Conservation (phyloP, 306 rosid species). For the Lathyrus tuberosus region DNA sequence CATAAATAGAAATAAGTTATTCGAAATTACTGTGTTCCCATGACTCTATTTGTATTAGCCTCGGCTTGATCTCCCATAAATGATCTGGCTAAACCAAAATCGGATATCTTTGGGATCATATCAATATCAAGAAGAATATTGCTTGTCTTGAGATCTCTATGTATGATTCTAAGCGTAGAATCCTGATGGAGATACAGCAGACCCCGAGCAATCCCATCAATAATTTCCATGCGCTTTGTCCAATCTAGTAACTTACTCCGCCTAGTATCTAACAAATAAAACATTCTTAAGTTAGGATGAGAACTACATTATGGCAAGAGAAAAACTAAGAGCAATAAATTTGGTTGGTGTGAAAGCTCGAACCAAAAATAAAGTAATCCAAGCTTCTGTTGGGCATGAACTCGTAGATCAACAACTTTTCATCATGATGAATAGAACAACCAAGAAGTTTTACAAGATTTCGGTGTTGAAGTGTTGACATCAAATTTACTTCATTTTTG, state of each 20-base stretch:
- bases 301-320: not conserved
- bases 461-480: constrained; percentile 37
- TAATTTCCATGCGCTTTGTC: constrained; percentile 21
- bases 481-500: constrained; percentile 32
- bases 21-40: too few species aligned
- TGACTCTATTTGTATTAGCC: too few species aligned
- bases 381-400: too few species aligned
- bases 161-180: constrained; percentile 10
- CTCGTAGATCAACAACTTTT: too few species aligned
- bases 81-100: too few species aligned
- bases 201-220: constrained; percentile 22
- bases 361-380: constrained; percentile 34
- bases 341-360: not conserved
- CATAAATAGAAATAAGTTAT: too few species aligned
- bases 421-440: constrained; percentile 24
- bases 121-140: too few species aligned
- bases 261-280: not conserved
- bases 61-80: too few species aligned
- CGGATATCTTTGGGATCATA: too few species aligned
- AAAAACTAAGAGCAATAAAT: not conserved
- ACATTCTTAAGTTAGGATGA: not conserved
- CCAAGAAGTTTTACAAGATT: constrained; percentile 37
- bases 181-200: constrained; percentile 32
- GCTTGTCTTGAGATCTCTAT: constrained; percentile 31
- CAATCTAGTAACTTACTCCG: not conserved